Percentiles rank a stretch among this genome's conserved stretches.
These are phyloP conservation scores for Xerocomellus intermedius DNA, from an alignment of 768 basidiomycete species.

Conservation along the genomic window DNA sequence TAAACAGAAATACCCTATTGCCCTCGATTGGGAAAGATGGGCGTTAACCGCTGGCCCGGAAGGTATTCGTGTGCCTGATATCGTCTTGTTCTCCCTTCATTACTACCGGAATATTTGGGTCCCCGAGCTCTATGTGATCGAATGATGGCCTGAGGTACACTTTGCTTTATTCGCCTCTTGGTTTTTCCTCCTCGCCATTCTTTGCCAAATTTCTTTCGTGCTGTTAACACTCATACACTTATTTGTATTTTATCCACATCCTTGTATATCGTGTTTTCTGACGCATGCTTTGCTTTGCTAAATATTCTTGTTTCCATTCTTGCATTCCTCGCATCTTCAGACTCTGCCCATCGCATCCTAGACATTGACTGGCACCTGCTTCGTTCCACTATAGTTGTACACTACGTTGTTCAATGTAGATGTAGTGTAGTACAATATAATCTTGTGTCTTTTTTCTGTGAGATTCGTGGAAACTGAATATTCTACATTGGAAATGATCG, in stretches of 20 bases:
- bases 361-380: background rate
- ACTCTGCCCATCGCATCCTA: background rate
- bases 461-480: background rate
- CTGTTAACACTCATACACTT: background rate
- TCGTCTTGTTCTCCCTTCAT: conserved; percentile 24
- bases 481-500: too few relatives aligned
- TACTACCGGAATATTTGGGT: conserved; percentile 30
- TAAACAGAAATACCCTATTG: conserved; percentile 6
- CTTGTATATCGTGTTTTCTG: background rate
- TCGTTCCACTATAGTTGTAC: background rate
- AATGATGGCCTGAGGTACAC: conserved; percentile 6
- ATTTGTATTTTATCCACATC: conserved; percentile 5
- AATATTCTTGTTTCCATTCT: background rate
- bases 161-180: background rate
- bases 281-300: background rate
- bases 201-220: background rate
- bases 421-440: background rate
- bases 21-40: conserved; percentile 21
- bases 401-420: background rate
- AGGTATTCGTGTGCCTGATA: conserved; percentile 15
- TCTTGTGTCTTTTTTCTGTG: background rate
- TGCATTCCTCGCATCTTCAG: background rate
- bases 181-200: background rate
- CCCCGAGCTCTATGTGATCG: conserved; percentile 29
- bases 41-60: conserved; percentile 12